Evolutionary conservation across 78 protist genomes (phyloP).

Genomic region (Isochrysis galbana): DNA sequence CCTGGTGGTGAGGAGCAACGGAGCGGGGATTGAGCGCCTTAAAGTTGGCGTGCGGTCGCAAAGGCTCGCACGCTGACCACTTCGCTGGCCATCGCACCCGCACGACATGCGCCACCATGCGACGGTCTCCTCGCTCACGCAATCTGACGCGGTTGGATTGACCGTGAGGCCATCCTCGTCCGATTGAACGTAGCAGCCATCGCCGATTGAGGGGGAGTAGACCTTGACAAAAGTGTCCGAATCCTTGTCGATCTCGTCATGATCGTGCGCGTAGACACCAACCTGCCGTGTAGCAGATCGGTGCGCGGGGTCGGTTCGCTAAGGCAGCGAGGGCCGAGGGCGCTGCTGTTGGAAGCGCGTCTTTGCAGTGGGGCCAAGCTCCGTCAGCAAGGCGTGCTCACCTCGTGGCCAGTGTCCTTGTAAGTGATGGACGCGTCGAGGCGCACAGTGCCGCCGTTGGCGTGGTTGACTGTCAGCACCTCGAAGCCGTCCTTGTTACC

Average conservation of each 20-base stretch:
- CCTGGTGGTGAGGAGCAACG: too few species aligned
- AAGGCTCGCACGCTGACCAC: too few species aligned
- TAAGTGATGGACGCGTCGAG: slow-evolving; percentile 12
- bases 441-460: slow-evolving; percentile 11
- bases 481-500: slow-evolving; percentile 17
- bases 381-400: too few species aligned
- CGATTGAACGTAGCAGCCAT: not conserved
- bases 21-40: too few species aligned
- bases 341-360: too few species aligned
- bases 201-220: slow-evolving; percentile 23
- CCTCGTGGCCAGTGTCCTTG: slow-evolving; percentile 12
- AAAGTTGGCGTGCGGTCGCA: too few species aligned
- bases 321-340: too few species aligned
- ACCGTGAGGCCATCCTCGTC: not conserved
- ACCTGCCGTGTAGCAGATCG: too few species aligned
- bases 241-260: not conserved
- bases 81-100: too few species aligned
- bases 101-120: slow-evolving; percentile 24
- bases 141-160: not conserved
- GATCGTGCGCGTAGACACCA: slow-evolving; percentile 40
- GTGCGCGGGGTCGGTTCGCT: too few species aligned
- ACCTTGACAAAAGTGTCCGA: not conserved
- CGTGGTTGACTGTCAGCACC: not conserved
- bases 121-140: not conserved
- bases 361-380: too few species aligned